Percentiles rank a stretch among this genome's conserved stretches.
These are phyloP conservation scores for Dothideomycetes sp. DNA, from an alignment of 2,329 filamentous ascomycete species.

Conservation along the genomic window DNA sequence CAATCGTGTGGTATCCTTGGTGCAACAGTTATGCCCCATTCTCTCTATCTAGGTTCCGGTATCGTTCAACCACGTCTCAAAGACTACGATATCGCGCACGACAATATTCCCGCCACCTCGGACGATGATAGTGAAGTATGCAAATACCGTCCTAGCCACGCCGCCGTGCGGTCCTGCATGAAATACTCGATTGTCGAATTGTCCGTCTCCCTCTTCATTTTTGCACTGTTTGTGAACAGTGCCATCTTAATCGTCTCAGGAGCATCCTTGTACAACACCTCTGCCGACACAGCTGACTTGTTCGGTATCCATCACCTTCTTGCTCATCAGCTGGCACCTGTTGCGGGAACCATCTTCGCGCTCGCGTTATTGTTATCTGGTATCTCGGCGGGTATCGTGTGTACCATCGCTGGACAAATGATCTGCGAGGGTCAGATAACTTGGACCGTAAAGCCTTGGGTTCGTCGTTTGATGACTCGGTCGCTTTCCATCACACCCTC, in stretches of 20 bases:
- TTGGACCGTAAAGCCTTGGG: constrained; percentile 67
- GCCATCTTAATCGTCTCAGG: constrained; percentile 50
- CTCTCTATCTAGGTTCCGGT: constrained; percentile 58
- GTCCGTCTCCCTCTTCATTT: constrained; percentile 32
- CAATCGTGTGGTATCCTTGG: constrained; percentile 69
- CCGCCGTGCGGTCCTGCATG: constrained; percentile 32
- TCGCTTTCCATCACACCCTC: constrained; percentile 72
- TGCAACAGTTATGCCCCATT: constrained; percentile 66
- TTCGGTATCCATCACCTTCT: constrained; percentile 75
- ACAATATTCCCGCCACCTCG: constrained; percentile 20
- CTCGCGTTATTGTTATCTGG: constrained; percentile 72
- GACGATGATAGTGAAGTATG: constrained; percentile 19
- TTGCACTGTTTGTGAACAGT: constrained; percentile 35
- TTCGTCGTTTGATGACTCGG: constrained; percentile 67
- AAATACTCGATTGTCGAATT: constrained; percentile 33
- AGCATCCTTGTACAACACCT: constrained; percentile 58
- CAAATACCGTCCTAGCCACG: constrained; percentile 31
- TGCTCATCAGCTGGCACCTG: constrained; percentile 57
- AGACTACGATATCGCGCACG: constrained; percentile 49
- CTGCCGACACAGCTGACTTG: constrained; percentile 59
- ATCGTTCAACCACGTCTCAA: constrained; percentile 58
- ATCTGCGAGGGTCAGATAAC: constrained; percentile 73
- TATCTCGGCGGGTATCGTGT: constrained; percentile 73
- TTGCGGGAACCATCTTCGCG: constrained; percentile 75
- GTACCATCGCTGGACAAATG: constrained; percentile 85